These are phyloP conservation scores for Backusella australiensis DNA, from an alignment of 192 early-diverging fungal genomes.

Conservation along the genomic window DNA sequence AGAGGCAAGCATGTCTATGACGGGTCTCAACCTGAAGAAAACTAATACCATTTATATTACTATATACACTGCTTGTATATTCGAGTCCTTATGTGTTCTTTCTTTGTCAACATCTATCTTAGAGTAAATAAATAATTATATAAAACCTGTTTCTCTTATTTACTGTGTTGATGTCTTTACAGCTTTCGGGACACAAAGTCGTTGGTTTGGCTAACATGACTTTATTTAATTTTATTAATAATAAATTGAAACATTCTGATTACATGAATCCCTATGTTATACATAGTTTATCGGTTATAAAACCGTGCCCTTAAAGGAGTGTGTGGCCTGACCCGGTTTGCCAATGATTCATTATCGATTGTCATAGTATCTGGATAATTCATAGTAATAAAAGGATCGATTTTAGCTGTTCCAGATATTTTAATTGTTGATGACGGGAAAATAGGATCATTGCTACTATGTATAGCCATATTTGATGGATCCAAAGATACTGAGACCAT, in stretches of 20 bases:
- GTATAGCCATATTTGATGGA: neutral
- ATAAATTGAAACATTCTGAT: neutral
- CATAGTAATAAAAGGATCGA: neutral
- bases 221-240: neutral
- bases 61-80: neutral
- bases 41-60: neutral
- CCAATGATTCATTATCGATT: neutral
- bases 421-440: neutral
- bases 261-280: neutral
- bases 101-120: neutral
- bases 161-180: too few species aligned
- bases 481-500: neutral
- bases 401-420: neutral
- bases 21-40: neutral
- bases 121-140: neutral
- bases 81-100: neutral
- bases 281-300: neutral
- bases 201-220: neutral
- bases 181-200: neutral
- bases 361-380: neutral
- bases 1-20: slow-evolving; percentile 70
- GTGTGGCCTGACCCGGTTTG: neutral
- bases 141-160: neutral
- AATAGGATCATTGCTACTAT: neutral
- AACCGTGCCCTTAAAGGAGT: neutral